Conservation (phyloP, 495 filamentous ascomycete species). For the Lepraria neglecta region DNA sequence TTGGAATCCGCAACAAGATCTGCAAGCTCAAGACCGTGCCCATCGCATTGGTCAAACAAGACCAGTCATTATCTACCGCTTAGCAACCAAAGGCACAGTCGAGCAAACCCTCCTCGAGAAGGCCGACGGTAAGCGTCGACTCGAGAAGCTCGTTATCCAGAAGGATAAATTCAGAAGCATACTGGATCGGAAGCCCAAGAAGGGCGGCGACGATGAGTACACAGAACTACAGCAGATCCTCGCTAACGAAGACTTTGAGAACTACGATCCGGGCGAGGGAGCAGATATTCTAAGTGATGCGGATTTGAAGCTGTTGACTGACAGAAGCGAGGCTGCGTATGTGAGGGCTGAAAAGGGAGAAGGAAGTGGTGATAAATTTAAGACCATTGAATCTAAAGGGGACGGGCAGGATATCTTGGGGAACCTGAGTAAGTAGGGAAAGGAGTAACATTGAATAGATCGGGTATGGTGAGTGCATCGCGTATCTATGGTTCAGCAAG, state of each 20-base stretch:
- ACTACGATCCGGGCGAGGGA: slow-evolving; percentile 50
- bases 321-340: slow-evolving; percentile 84
- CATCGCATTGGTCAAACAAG: slow-evolving; percentile 91
- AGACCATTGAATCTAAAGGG: slow-evolving; percentile 59
- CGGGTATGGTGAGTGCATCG: too few species aligned
- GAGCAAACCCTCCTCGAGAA: slow-evolving; percentile 83
- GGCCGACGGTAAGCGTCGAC: slow-evolving; percentile 85
- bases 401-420: slow-evolving; percentile 34
- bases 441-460: not conserved
- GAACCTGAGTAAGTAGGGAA: slow-evolving; percentile 18
- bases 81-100: slow-evolving; percentile 88
- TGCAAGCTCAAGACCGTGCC: slow-evolving; percentile 91
- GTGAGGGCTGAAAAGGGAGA: slow-evolving; percentile 67
- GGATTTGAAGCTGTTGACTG: slow-evolving; percentile 74
- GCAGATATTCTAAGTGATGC: slow-evolving; percentile 62
- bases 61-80: slow-evolving; percentile 89
- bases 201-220: slow-evolving; percentile 37
- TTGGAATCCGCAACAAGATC: slow-evolving; percentile 97
- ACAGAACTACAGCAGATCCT: slow-evolving; percentile 44
- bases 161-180: slow-evolving; percentile 68
- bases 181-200: slow-evolving; percentile 32
- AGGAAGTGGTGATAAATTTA: slow-evolving; percentile 53
- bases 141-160: slow-evolving; percentile 92
- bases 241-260: slow-evolving; percentile 47
- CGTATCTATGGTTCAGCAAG: too few species aligned